Evolutionary conservation across 2,329 filamentous ascomycete genomes (phyloP).

Genomic region (Microdochium trichocladiopsis): DNA sequence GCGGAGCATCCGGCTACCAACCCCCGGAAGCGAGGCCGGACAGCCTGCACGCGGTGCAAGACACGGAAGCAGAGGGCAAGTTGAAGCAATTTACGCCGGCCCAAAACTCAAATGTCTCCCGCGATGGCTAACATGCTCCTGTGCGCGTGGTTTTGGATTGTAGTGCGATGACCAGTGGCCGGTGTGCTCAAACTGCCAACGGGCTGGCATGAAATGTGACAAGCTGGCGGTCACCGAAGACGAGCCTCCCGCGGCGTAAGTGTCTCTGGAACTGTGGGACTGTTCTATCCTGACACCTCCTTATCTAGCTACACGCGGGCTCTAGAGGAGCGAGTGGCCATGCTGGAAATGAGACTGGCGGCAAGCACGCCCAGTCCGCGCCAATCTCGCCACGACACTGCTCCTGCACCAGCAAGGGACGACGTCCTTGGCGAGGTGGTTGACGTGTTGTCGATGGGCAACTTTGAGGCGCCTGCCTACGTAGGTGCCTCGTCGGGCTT

Average conservation of each 20-base stretch:
- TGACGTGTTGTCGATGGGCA: conserved; percentile 38
- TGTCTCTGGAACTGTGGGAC: conserved; percentile 3
- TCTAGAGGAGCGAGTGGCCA: conserved; percentile 31
- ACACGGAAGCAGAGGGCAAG: conserved; percentile 34
- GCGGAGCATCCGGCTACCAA: conserved; percentile 12
- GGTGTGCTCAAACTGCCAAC: conserved; percentile 34
- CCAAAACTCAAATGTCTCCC: background rate
- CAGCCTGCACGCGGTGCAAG: conserved; percentile 36
- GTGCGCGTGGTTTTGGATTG: background rate
- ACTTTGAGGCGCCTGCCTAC: conserved; percentile 37
- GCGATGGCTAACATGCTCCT: no score
- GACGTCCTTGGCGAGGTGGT: conserved; percentile 32
- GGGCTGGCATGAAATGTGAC: conserved; percentile 31
- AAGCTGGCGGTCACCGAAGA: conserved; percentile 31
- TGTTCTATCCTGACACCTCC: background rate
- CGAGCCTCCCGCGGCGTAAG: conserved; percentile 25
- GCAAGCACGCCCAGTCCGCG: conserved; percentile 5
- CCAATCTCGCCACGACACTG: background rate
- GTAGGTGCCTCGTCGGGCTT: conserved; percentile 41
- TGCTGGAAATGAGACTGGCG: conserved; percentile 25
- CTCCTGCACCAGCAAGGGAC: conserved; percentile 2
- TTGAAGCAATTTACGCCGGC: background rate
- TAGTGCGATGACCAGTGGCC: conserved; percentile 37
- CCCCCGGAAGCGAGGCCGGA: conserved; percentile 34
- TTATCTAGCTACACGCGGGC: conserved; percentile 29